Base-by-base conservation (phyloP, 2,329 filamentous ascomycete species). In the Didymella pinodella region DNA sequence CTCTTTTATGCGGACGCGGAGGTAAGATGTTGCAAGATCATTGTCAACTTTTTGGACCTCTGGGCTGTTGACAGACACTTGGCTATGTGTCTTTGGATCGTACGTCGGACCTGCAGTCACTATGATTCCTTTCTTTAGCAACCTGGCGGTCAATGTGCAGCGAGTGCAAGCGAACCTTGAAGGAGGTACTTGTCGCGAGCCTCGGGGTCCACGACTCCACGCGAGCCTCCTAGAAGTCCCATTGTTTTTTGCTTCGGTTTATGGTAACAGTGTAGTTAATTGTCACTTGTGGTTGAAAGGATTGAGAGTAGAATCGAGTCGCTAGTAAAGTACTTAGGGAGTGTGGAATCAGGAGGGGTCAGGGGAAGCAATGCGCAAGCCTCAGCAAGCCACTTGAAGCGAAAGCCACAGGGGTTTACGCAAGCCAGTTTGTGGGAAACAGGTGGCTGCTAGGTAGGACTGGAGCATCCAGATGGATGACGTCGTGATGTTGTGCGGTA, bases 41-140 rank as follows among this genome's bases (percentile, higher is more conserved):
- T 71, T 73, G 20, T 72, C 66, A 47, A 78, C 65, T 16, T 57
- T 29, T 18, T 66, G 68, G 7, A 68, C 55, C 1, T 67, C 54
- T 7, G 62, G 25, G 45, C 69, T 64, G 53, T 78, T 78, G 36
- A 77, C 75, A 18, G 68, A 61, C 29, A 78, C 66, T 41, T 70
- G 63, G 4, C 51, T 50, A 61, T 78, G 76, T 0, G 71, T 73
- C 1, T 65, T 66, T 4, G 65, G 28, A 51, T 75, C 65, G 54
- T 77, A 77, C 0, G 71, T 69, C 12, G 75, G 70, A 20, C 76
- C 76, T 3, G 74, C 71, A 7, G 75, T 76, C n/a, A 77, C 72
- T 70, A 41, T 44, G 32, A 16, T 34, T 4, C n/a, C 6, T 1
- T 20, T 2, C 12, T 43, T 20, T 53, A 59, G 32, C 29, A 18